Evolutionary conservation across 441 rosid species (phyloP), one percentile per base, ranked within the genome.

Genomic region (Brassica balearica): DNA sequence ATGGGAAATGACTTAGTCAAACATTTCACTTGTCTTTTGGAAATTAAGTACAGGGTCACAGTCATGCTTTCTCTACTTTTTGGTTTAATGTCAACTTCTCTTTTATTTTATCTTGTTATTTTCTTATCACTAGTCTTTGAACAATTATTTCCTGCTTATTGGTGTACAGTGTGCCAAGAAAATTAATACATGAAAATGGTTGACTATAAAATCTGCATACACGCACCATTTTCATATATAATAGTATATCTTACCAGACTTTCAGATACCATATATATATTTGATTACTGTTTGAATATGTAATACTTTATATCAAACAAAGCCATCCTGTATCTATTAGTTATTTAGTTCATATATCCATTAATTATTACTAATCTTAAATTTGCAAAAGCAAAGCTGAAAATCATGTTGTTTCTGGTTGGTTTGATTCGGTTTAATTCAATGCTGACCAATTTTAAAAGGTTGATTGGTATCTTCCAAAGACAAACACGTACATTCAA

Each of bases 61-160:
- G 55, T 79, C 82, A 62, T 20, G 25, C 23, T 68, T 79, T 73
- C 74, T 73, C 66, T 79, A 48, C 20, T 60, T 62, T 64, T 62
- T 79, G 25, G 71, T 62, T 74, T 79, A 68, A 51, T 73, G 78
- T 79, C 82, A 79, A 79, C 82, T 79, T 79, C 65, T 68, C 60
- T 68, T 68, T 34, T 43, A 0, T 68, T 68, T 51, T 32, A 23
- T 73, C 34, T 34, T 65, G 2, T 2, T 17, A 5, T 64, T 6
- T 6, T 63, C 65, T 25, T 29, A 66, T 66, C 68, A 66, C 62
- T 27, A n/a, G 64, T 66, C 72, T 41, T 65, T 55, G 29, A 71
- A 38, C 66, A 15, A 72, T 20, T 56, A 56, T 73, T 59, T 78
- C 62, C 29, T 72, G 51, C 22, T n/a, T 48, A 78, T 78, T 61